Conservation (phyloP, 768 basidiomycete genomes). For the Lentinula boryana region DNA sequence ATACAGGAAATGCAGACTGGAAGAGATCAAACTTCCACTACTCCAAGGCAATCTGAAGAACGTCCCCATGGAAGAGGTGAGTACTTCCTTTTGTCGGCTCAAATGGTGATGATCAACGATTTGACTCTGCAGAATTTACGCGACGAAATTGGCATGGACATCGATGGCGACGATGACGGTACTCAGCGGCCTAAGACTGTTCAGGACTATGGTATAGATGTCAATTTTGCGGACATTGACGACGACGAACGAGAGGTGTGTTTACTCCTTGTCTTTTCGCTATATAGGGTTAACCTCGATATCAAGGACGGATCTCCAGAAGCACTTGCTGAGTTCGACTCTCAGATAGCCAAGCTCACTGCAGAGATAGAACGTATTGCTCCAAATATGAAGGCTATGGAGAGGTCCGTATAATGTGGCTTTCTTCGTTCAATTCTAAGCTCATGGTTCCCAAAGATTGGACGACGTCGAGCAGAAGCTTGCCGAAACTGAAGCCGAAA, state of each 20-base stretch:
- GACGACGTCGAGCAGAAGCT: constrained; percentile 84
- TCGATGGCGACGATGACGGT: constrained; percentile 70
- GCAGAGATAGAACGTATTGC: constrained; percentile 89
- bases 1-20: constrained; percentile 90
- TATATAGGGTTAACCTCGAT: background rate
- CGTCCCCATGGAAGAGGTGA: constrained; percentile 86
- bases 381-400: constrained; percentile 95
- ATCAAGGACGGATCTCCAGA: constrained; percentile 56
- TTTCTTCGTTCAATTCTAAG: background rate
- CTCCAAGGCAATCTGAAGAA: constrained; percentile 69
- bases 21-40: constrained; percentile 84
- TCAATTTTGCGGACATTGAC: constrained; percentile 71
- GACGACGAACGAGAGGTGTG: constrained; percentile 70
- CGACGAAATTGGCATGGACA: constrained; percentile 86
- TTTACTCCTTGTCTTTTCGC: background rate
- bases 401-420: constrained; percentile 46
- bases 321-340: constrained; percentile 66
- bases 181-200: constrained; percentile 68
- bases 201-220: constrained; percentile 83
- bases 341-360: constrained; percentile 60
- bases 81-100: constrained; percentile 28
- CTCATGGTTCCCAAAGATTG: constrained; percentile 37
- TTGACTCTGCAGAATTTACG: constrained; percentile 54
- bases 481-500: constrained; percentile 85
- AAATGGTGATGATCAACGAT: background rate